Evolutionary conservation across 2,329 filamentous ascomycete species (phyloP), one percentile per base, ranked within the genome.

Genomic region (Tympanopsis confertula): DNA sequence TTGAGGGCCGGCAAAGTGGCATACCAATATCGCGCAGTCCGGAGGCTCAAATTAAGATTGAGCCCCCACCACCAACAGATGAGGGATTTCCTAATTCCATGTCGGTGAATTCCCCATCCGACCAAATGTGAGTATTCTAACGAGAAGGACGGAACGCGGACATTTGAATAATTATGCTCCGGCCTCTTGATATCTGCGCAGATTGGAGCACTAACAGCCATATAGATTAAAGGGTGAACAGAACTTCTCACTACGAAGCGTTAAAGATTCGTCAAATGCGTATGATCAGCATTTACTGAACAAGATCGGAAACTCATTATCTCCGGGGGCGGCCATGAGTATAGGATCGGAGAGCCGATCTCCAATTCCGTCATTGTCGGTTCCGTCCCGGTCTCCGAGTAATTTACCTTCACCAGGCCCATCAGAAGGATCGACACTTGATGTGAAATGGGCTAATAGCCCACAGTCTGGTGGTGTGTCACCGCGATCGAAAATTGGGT

Each of bases 31-130:
- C 30, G 10, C 10, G 12, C 10, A 33, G 30, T 33, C 30, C 30
- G 10, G 15, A 33, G 15, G 15, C 30, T 33, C 30, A 33, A 7
- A 33, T 33, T 7, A 33, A 17, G 15, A 33, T 33, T 13, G 30
- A 33, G 17, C 30, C 30, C 7, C 30, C 30, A 18, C 30, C 30
- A 33, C 30, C 30, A 17, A 18, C 17, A 15, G 30, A 33, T 7
- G 30, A 33, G 7, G 30, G 30, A 33, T 33, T 33, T 33, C 30
- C 10, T 15, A 33, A 33, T 33, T 33, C 30, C 30, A 17, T 33
- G 12, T 7, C 30, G 10, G 7, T n/a, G n/a, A n/a, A n/a, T n/a
- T n/a, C n/a, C n/a, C n/a, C n/a, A n/a, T n/a, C n/a, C n/a, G n/a
- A n/a, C n/a, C n/a, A n/a, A n/a, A n/a, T n/a, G n/a, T n/a, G n/a